phyloP scores from a whole-genome alignment of 768 basidiomycete species.

The Russula sp. region DNA sequence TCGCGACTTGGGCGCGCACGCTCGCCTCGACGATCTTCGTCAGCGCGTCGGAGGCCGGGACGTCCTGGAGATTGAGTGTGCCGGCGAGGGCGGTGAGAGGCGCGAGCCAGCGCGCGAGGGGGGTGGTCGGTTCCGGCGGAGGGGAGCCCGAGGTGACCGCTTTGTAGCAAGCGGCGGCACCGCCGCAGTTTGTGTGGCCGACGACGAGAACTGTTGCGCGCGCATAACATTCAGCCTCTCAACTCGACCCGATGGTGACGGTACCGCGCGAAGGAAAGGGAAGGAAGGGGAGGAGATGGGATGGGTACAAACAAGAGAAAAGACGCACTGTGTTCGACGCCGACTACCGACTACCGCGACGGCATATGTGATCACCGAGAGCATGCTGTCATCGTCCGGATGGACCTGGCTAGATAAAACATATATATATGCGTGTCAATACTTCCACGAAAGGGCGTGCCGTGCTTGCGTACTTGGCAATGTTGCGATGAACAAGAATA shows the following conservation, averaged over 20 bases:
- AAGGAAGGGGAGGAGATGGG: no score
- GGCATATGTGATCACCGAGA: conserved; percentile 69
- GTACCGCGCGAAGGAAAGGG: neutral
- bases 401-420: conserved; percentile 75
- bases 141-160: no score
- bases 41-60: conserved; percentile 31
- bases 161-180: no score
- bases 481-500: conserved; percentile 79
- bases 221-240: neutral
- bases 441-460: no score
- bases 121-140: no score
- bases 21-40: no score
- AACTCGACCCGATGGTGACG: no score
- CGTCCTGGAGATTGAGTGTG: conserved; percentile 37
- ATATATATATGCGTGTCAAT: neutral
- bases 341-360: conserved; percentile 59
- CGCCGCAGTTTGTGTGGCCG: conserved; percentile 80
- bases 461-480: conserved; percentile 64
- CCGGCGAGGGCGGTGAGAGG: no score
- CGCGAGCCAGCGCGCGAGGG: no score
- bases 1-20: no score
- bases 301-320: conserved; percentile 28
- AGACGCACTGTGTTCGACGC: conserved; percentile 70
- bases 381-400: conserved; percentile 58
- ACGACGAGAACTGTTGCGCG: conserved; percentile 60